Evolutionary conservation across 2,329 filamentous ascomycete species (phyloP).

Genomic region (Amauroascus verrucosus): DNA sequence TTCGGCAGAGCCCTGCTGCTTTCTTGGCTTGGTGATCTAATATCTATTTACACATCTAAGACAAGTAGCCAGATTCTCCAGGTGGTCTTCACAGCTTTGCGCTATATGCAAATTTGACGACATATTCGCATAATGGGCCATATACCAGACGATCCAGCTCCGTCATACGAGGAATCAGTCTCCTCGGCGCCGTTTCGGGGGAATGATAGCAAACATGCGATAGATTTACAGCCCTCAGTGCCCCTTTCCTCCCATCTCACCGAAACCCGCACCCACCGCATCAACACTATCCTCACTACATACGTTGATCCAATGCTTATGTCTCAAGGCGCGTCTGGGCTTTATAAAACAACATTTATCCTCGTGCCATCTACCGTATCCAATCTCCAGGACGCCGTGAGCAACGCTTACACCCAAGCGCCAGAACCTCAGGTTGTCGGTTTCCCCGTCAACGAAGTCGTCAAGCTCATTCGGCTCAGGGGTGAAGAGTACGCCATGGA

Average conservation of each 20-base stretch:
- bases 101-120: not conserved
- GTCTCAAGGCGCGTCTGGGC: conserved; percentile 32
- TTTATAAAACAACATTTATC: conserved; percentile 36
- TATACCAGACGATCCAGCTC: conserved; percentile 23
- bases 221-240: conserved; percentile 13
- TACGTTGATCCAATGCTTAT: conserved; percentile 36
- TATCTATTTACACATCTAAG: not conserved
- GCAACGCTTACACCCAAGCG: conserved; percentile 16
- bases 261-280: conserved; percentile 32
- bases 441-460: conserved; percentile 32
- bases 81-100: not conserved
- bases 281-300: conserved; percentile 30
- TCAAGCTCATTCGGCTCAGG: conserved; percentile 32
- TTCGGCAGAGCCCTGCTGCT: not conserved
- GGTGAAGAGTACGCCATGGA: conserved; percentile 33
- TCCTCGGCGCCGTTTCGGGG: conserved; percentile 10
- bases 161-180: conserved; percentile 27
- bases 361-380: conserved; percentile 37
- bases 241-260: conserved; percentile 25
- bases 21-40: not conserved
- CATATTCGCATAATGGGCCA: not conserved
- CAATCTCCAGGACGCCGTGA: conserved; percentile 20
- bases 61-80: not conserved
- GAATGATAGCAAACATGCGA: conserved; percentile 25
- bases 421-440: conserved; percentile 29